A percentile compares a stretch with the other conserved stretches of the same genome.
Conservation (phyloP, 2,329 filamentous ascomycete genomes). For the Pseudogymnoascus sp. region DNA sequence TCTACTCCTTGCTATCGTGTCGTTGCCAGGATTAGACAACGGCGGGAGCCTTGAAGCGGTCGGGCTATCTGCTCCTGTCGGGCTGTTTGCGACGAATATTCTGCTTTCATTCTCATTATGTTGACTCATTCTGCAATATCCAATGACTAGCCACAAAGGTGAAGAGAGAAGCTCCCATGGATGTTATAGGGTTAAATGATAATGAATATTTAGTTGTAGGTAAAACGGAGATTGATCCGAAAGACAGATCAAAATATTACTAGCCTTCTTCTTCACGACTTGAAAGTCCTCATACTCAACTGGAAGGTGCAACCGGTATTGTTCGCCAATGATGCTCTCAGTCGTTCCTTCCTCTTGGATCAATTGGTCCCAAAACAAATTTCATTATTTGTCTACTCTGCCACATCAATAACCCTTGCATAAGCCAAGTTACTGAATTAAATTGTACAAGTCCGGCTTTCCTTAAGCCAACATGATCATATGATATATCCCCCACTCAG, state of each 20-base stretch:
- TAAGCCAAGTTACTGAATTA: neutral
- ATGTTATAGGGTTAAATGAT: neutral
- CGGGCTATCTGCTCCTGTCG: neutral
- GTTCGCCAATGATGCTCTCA: neutral
- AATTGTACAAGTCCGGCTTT: neutral
- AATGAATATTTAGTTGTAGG: conserved; percentile 1
- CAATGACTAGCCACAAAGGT: neutral
- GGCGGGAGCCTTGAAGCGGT: neutral
- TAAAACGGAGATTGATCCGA: neutral
- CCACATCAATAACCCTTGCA: neutral
- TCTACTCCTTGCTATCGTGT: neutral
- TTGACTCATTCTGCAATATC: neutral
- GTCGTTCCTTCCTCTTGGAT: neutral
- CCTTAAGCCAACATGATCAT: neutral
- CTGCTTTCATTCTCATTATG: neutral
- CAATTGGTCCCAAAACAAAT: neutral
- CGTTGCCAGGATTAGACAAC: too few species aligned
- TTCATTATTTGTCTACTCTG: neutral
- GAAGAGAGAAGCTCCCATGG: conserved; percentile 1
- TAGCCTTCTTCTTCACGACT: neutral
- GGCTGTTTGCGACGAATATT: neutral
- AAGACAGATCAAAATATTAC: neutral
- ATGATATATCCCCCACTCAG: neutral
- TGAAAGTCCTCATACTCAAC: too few species aligned
- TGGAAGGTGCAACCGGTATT: neutral